Base-by-base conservation (phyloP, 2,329 filamentous ascomycete species). In the Chaetomium strumarium region DNA sequence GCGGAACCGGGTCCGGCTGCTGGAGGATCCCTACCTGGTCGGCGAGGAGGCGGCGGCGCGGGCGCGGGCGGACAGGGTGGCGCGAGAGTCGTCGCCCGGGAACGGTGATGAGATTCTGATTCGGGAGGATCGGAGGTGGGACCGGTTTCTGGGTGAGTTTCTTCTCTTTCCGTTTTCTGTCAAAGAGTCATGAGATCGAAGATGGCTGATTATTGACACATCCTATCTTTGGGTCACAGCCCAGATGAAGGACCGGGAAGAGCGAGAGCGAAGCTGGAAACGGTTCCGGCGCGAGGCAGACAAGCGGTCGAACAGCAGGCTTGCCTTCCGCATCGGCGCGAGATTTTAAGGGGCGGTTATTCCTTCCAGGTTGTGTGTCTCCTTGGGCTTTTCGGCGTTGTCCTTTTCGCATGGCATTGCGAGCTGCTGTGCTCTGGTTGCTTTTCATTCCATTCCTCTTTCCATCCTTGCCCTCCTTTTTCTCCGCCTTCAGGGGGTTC, bases 21-120 rank as follows among this genome's bases (percentile, higher is more conserved):
- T 84, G 16, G 84, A 88, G 67, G 84, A 87, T 58, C 84, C 83
- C 0, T 76, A 83, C 52, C 70, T 87, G 10, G 84, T 87, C 2
- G 84, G 84, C 33, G 83, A 86, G 67, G 75, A 75, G 46, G 84
- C 83, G 3, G 84, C 84, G 2, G 71, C 73, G 10, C 67, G 74
- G 56, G 81, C 82, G 8, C 72, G 80, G 40, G 68, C 70, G n/a
- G 78, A 80, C 62, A 73, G 84, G 55, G 66, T 84, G 29, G 74
- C 74, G n/a, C 70, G 76, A 48, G 78, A 84, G 67, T 70, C 75
- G 45, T 76, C 83, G 66, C 74, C 72, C 38, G 74, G 74, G 1
- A 74, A 72, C 37, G 74, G 74, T 1, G 76, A 78, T 24, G 78
- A 80, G 53, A 67, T 81, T 39, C 67, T 85, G 50, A 67, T 77